phyloP scores from a whole-genome alignment of 129 eudicot genomes.

The Flaveria sonorensis region DNA sequence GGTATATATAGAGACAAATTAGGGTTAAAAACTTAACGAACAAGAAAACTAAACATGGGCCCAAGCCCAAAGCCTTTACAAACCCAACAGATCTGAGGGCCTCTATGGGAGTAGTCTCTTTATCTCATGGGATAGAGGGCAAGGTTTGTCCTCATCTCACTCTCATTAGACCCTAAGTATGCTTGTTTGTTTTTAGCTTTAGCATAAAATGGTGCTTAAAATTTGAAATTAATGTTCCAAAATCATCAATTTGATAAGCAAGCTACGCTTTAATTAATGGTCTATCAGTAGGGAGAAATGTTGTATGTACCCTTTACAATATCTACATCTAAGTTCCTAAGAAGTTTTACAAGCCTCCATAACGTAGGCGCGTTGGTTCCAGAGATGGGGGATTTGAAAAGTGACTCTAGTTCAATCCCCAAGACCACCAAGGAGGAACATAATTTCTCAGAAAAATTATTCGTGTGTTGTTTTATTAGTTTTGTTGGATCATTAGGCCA shows the following conservation, averaged over 20 bases:
- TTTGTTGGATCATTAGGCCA: not conserved
- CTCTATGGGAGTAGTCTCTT: too few relatives aligned
- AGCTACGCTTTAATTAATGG: not conserved
- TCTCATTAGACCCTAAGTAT: not conserved
- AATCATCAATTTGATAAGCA: slow-evolving; percentile 15
- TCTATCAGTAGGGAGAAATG: not conserved
- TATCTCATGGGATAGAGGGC: too few relatives aligned
- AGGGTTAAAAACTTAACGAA: too few relatives aligned
- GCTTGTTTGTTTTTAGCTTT: too few relatives aligned
- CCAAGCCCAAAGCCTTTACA: too few relatives aligned
- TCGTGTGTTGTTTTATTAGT: not conserved
- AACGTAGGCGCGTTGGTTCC: not conserved
- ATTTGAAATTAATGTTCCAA: not conserved
- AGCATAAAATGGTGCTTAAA: not conserved
- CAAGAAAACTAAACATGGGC: too few relatives aligned
- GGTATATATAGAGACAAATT: too few relatives aligned
- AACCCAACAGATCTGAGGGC: too few relatives aligned
- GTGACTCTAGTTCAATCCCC: not conserved
- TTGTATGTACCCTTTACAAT: not conserved
- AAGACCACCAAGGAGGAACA: not conserved
- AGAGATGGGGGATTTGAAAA: too few relatives aligned
- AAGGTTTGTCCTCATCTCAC: too few relatives aligned
- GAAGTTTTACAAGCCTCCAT: not conserved
- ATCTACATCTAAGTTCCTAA: not conserved
- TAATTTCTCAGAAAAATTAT: not conserved